Conservation (phyloP, 148 eudicot species). For the Salicornia ramosissima region DNA sequence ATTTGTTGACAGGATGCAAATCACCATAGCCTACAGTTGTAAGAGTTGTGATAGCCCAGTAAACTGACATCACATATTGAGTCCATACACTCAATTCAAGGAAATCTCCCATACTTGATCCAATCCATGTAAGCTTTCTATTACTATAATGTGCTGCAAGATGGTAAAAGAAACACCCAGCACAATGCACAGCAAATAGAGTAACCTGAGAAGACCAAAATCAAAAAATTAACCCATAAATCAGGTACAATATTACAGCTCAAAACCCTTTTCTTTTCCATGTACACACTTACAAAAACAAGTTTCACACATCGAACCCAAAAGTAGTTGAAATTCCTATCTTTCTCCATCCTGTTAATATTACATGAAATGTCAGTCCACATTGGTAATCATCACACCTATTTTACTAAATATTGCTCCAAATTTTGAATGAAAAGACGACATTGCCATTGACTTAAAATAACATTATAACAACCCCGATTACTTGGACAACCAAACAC, state of each 20-base stretch:
- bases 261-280: background rate
- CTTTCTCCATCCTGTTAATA: conserved; percentile 56
- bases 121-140: conserved; percentile 64
- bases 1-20: conserved; percentile 61
- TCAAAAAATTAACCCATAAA: background rate
- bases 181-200: conserved; percentile 72
- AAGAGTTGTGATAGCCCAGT: conserved; percentile 92
- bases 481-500: no score
- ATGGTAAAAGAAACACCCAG: conserved; percentile 71
- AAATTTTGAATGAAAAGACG: no score
- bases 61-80: conserved; percentile 62
- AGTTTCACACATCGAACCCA: conserved; percentile 65
- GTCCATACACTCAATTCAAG: conserved; percentile 50
- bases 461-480: no score
- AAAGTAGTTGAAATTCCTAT: conserved; percentile 61
- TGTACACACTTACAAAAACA: conserved; percentile 43
- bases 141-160: conserved; percentile 63
- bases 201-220: conserved; percentile 46
- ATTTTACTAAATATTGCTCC: no score
- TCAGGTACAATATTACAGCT: background rate
- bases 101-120: conserved; percentile 43
- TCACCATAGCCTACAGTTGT: conserved; percentile 87
- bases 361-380: background rate
- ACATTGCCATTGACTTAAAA: no score
- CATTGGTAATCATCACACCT: no score